Percentiles rank a stretch among this genome's conserved stretches.
Conservation (phyloP, 805 yeast species). For the Scheffersomyces ergatensis region DNA sequence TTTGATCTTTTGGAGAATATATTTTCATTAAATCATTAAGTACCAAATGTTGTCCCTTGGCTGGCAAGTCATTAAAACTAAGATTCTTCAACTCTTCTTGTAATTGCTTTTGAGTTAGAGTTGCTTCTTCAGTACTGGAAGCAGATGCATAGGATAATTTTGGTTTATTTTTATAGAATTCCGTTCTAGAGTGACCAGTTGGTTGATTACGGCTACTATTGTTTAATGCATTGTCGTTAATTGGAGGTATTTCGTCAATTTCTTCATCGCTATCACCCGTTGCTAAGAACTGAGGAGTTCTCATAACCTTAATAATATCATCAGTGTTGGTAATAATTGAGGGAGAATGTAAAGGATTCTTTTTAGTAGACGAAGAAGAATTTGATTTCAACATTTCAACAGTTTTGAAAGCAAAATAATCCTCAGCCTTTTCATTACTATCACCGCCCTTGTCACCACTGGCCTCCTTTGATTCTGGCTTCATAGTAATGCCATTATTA, state of each 20-base stretch:
- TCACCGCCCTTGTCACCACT: background rate
- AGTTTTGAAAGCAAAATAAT: conserved; percentile 9
- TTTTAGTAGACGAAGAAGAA: conserved; percentile 7
- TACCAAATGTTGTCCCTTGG: conserved; percentile 85
- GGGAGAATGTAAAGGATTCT: conserved; percentile 20
- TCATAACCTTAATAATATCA: conserved; percentile 32
- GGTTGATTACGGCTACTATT: conserved; percentile 7
- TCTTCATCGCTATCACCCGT: conserved; percentile 18
- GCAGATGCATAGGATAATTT: background rate
- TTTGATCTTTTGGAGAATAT: conserved; percentile 47
- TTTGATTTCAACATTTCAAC: conserved; percentile 5
- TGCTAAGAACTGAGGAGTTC: conserved; percentile 32
- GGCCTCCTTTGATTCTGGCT: conserved; percentile 1
- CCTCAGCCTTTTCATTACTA: background rate
- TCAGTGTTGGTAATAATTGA: conserved; percentile 35
- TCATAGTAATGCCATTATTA: conserved; percentile 3
- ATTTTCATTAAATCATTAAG: conserved; percentile 80
- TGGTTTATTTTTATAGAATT: conserved; percentile 7
- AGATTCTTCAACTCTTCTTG: conserved; percentile 35
- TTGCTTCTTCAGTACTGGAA: conserved; percentile 5
- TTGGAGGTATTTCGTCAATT: conserved; percentile 13
- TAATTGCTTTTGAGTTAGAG: conserved; percentile 31
- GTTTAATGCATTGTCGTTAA: conserved; percentile 9
- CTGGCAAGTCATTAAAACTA: conserved; percentile 85
- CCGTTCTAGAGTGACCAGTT: conserved; percentile 5